Conservation (phyloP, 805 yeast genomes). For the Ogataea zsoltii region DNA sequence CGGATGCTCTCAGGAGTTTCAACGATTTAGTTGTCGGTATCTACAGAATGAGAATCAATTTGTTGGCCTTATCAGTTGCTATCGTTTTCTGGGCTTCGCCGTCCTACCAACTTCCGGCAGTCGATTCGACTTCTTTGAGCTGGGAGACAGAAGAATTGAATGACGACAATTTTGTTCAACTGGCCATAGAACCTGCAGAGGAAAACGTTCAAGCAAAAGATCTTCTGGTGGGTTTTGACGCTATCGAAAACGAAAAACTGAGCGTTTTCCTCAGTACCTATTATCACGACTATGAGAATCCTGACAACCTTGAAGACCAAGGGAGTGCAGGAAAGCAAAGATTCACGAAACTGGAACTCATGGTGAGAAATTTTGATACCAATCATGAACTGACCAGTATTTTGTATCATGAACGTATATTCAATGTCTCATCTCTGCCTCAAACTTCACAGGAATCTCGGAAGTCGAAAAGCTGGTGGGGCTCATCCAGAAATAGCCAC, state of each 20-base stretch:
- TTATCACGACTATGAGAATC: background rate
- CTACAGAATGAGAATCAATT: background rate
- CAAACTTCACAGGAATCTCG: background rate
- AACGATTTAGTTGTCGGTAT: too few relatives aligned
- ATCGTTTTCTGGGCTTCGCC: background rate
- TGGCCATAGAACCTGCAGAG: background rate
- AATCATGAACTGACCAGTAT: constrained; percentile 15
- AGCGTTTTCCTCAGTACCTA: constrained; percentile 18
- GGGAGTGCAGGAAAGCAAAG: too few relatives aligned
- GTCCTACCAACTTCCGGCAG: background rate
- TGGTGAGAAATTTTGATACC: constrained; percentile 18
- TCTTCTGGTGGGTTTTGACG: constrained; percentile 12
- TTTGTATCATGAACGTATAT: constrained; percentile 20
- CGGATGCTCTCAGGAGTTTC: too few relatives aligned
- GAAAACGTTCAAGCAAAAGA: background rate
- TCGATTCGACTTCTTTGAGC: background rate
- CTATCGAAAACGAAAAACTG: constrained; percentile 15
- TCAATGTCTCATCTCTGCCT: constrained; percentile 11
- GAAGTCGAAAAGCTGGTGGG: background rate
- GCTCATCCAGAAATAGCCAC: background rate
- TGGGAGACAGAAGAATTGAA: background rate
- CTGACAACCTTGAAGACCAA: too few relatives aligned
- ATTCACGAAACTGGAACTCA: constrained; percentile 17
- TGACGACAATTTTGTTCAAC: background rate
- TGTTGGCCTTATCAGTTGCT: background rate